Base-by-base conservation (phyloP, 139 green algal species). In the Tetradesmus lagerheimii region DNA sequence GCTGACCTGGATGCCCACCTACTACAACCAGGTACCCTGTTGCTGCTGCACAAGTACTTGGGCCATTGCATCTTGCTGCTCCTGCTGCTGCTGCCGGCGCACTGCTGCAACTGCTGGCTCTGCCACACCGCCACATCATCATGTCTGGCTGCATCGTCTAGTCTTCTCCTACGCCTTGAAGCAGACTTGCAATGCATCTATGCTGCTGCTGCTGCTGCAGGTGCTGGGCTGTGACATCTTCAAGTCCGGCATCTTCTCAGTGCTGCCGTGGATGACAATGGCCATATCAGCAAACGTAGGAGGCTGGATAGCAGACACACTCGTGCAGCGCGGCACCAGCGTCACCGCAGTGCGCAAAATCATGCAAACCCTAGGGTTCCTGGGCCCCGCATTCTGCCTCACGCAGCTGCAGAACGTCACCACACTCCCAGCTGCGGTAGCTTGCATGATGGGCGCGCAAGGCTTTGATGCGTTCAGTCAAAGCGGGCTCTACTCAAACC, bases 1-100 rank as follows among this genome's bases (percentile, higher is more conserved):
- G 85, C 96, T 99, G 2, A 99, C 97, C 0, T 99, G 98, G 98
- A 99, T 99, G 98, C 98, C 98, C 38, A 97, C 96, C 23, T 99
- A 99, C 93, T 99, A 99, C 95, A 98, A 96, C 88, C 95, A 97
- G 90, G 94, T 95, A 5, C 74, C 15, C 57, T 31, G 57, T 20
- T 31, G 57, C 57, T 71, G 57, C 62, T 16, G 35, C 1, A 5
- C 74, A n/a, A 80, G 31, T 34, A 6, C 31, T 43, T 34, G 35
- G 12, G 15, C 74, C 11, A n/a, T 4, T 78, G 8, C 6, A 50
- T 78, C 29, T 4, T 57, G 77, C 74, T 35, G 39, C 2, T 29
- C 15, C 57, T 31, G 57, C 57, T 31, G 57, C 57, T 71, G 57
- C 62, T 16, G 35, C 1, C 20, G n/a, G n/a, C n/a, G n/a, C n/a